Percentiles rank a stretch among this genome's conserved stretches.
Evolutionary conservation across 257 asterid genomes (phyloP).

Genomic region (Przewalskia tangutica): DNA sequence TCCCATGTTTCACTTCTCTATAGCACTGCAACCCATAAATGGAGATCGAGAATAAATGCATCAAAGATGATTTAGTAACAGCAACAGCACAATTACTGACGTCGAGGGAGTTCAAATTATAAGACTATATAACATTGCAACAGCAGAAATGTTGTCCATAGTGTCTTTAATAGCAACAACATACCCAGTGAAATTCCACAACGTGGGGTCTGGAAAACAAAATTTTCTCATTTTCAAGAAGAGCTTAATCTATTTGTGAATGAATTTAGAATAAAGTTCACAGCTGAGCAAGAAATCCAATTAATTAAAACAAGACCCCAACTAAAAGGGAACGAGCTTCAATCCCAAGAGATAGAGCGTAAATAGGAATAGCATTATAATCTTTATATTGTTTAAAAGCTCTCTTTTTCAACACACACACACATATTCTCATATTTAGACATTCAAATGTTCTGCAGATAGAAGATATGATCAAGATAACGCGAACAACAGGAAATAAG

Average conservation of each 20-base stretch:
- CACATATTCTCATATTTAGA: neutral
- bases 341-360: neutral
- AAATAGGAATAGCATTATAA: neutral
- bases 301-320: neutral
- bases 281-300: neutral
- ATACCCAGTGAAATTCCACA: too few species aligned
- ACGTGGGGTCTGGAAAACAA: neutral
- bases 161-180: neutral
- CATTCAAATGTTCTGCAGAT: neutral
- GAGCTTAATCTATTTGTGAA: neutral
- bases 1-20: slow-evolving; percentile 58
- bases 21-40: slow-evolving; percentile 50
- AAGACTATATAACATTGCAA: neutral
- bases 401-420: too few species aligned
- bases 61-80: neutral
- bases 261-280: neutral
- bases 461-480: neutral
- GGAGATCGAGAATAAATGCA: neutral
- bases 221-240: neutral
- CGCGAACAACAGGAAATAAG: neutral
- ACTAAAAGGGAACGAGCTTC: neutral
- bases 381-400: neutral
- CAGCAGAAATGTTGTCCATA: neutral
- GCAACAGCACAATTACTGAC: neutral
- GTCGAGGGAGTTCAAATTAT: neutral